Evolutionary conservation across 2,329 filamentous ascomycete species (phyloP).

Genomic region (Aspergillus sp.): DNA sequence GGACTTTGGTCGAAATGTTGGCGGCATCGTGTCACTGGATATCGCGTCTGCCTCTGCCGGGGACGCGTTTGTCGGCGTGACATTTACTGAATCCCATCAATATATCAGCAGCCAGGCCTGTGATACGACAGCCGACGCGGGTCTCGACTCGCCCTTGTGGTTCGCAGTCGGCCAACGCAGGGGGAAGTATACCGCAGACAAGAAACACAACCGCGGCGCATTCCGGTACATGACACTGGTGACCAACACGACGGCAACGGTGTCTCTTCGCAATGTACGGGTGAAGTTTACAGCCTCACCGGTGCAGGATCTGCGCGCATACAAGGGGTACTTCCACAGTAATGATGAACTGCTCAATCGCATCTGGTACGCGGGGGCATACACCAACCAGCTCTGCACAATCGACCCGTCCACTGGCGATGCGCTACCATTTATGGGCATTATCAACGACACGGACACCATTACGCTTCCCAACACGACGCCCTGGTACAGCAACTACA

Average conservation of each 20-base stretch:
- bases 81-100: slow-evolving; percentile 34
- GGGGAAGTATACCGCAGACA: slow-evolving; percentile 36
- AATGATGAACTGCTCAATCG: slow-evolving; percentile 45
- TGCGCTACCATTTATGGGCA: slow-evolving; percentile 6
- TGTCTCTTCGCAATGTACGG: slow-evolving; percentile 29
- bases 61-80: slow-evolving; percentile 30
- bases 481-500: slow-evolving; percentile 25
- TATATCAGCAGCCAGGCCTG: slow-evolving; percentile 43
- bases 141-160: slow-evolving; percentile 44
- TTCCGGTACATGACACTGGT: slow-evolving; percentile 42
- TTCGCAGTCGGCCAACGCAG: slow-evolving; percentile 29
- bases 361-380: slow-evolving; percentile 50
- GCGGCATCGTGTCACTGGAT: slow-evolving; percentile 29
- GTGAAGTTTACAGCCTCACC: slow-evolving; percentile 38
- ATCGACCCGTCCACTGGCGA: slow-evolving; percentile 22
- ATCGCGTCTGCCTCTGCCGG: slow-evolving; percentile 15
- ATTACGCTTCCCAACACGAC: slow-evolving; percentile 11
- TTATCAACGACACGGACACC: slow-evolving; percentile 3
- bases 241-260: slow-evolving; percentile 35
- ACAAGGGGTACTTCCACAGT: slow-evolving; percentile 46
- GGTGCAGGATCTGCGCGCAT: slow-evolving; percentile 36
- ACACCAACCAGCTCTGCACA: slow-evolving; percentile 35
- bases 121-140: slow-evolving; percentile 41
- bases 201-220: slow-evolving; percentile 36
- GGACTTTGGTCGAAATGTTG: slow-evolving; percentile 35